Evolutionary conservation across 2,329 filamentous ascomycete species (phyloP).

Genomic region (Coniella vitis): DNA sequence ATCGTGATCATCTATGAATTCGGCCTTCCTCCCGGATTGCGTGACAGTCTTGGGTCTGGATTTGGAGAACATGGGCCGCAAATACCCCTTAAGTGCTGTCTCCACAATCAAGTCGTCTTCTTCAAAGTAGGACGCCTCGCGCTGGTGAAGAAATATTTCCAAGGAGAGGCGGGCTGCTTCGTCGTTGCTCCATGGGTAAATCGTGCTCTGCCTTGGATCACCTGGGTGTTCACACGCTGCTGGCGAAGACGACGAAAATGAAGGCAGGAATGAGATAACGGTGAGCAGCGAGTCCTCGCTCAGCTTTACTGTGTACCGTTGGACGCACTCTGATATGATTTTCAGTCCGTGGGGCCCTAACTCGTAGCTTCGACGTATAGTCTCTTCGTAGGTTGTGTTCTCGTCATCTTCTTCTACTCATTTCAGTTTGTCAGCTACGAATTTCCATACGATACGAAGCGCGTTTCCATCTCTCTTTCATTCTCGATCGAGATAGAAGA

Average conservation of each 20-base stretch:
- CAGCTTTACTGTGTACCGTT: constrained; percentile 7
- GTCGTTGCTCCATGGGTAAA: constrained; percentile 23
- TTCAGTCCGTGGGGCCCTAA: constrained; percentile 4
- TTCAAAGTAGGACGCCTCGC: constrained; percentile 13
- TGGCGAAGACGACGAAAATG: no score
- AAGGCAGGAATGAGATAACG: constrained; percentile 24
- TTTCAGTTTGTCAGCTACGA: no score
- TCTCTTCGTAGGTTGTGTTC: constrained; percentile 6
- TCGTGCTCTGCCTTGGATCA: background rate
- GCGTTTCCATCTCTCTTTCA: no score
- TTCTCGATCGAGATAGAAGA: no score
- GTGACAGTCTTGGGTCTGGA: constrained; percentile 49
- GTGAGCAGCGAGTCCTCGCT: constrained; percentile 25
- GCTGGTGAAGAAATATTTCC: constrained; percentile 25
- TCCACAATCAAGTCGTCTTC: constrained; percentile 39
- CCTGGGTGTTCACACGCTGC: no score
- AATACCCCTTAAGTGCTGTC: constrained; percentile 53
- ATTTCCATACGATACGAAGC: no score
- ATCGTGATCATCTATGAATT: constrained; percentile 34
- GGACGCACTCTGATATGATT: background rate
- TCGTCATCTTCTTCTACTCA: constrained; percentile 2
- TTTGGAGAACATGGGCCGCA: constrained; percentile 61
- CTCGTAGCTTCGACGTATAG: constrained; percentile 3
- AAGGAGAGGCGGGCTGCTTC: constrained; percentile 25
- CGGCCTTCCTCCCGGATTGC: constrained; percentile 47